Percentiles rank a stretch among this genome's conserved stretches.
Evolutionary conservation across 1,139 yeast species (phyloP).

Genomic region (Debaryomycetaceae sp.): DNA sequence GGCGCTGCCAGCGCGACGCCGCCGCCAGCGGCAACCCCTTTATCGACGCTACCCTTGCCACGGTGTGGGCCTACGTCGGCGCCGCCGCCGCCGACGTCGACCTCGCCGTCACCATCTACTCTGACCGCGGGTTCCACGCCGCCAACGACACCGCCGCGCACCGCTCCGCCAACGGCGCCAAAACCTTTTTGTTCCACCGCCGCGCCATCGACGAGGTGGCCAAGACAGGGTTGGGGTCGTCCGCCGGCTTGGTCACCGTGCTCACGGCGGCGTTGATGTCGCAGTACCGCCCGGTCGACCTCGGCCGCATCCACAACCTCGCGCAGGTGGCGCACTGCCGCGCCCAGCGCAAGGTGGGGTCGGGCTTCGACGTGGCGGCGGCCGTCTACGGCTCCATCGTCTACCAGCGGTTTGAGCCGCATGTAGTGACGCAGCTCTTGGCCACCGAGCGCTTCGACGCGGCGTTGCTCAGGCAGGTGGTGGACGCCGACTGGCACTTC

Average conservation of each 20-base stretch:
- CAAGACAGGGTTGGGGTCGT: slow-evolving; percentile 93
- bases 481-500: slow-evolving; percentile 59
- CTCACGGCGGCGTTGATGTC: slow-evolving; percentile 67
- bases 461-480: slow-evolving; percentile 27
- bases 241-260: slow-evolving; percentile 89
- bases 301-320: slow-evolving; percentile 59
- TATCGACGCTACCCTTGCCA: slow-evolving; percentile 56
- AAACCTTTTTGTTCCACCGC: slow-evolving; percentile 56
- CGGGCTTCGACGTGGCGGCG: slow-evolving; percentile 96
- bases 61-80: slow-evolving; percentile 53
- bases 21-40: slow-evolving; percentile 58
- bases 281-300: slow-evolving; percentile 25
- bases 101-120: slow-evolving; percentile 59
- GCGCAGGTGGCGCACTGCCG: slow-evolving; percentile 88
- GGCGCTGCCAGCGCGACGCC: slow-evolving; percentile 48
- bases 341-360: slow-evolving; percentile 93
- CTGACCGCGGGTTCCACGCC: slow-evolving; percentile 90
- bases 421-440: slow-evolving; percentile 40
- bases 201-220: slow-evolving; percentile 66
- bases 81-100: slow-evolving; percentile 23
- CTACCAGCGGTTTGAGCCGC: slow-evolving; percentile 68
- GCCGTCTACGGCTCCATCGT: slow-evolving; percentile 89
- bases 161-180: slow-evolving; percentile 27
- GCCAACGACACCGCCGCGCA: slow-evolving; percentile 44
- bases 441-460: slow-evolving; percentile 15